These are phyloP conservation scores for Boletus patriciae DNA, from an alignment of 768 basidiomycete genomes.

Conservation along the genomic window DNA sequence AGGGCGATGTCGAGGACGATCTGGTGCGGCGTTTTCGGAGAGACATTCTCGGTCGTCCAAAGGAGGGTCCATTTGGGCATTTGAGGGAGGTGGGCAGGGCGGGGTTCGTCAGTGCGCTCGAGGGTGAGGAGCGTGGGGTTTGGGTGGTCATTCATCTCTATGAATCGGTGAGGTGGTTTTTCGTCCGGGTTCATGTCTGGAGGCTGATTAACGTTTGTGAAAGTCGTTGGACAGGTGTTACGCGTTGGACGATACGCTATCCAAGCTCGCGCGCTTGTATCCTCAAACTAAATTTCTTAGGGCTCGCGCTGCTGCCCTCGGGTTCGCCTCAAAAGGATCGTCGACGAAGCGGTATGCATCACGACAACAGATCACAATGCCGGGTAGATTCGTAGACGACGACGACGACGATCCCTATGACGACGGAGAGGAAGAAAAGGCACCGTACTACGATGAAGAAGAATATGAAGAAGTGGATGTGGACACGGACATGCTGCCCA, in stretches of 20 bases:
- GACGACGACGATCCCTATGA: conserved; percentile 48
- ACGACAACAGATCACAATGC: conserved; percentile 15
- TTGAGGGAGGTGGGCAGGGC: conserved; percentile 74
- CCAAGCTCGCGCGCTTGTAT: conserved; percentile 66
- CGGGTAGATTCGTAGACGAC: conserved; percentile 31
- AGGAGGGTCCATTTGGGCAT: conserved; percentile 69
- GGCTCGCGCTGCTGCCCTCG: conserved; percentile 70
- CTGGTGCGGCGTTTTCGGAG: conserved; percentile 21
- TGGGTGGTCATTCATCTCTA: conserved; percentile 90
- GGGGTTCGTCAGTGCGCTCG: conserved; percentile 74
- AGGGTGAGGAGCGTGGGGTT: conserved; percentile 62
- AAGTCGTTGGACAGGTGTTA: conserved; percentile 80
- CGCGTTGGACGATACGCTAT: conserved; percentile 62
- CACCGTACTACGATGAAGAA: conserved; percentile 38
- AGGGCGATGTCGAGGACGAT: conserved; percentile 28
- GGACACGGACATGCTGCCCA: conserved; percentile 78
- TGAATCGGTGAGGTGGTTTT: conserved; percentile 57
- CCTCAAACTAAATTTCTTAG: conserved; percentile 81
- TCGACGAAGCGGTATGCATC: conserved; percentile 18
- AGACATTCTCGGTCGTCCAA: conserved; percentile 49
- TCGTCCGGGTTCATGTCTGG: not conserved
- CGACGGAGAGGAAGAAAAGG: conserved; percentile 34
- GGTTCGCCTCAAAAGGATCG: conserved; percentile 53
- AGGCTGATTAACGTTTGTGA: conserved; percentile 4
- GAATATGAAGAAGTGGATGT: conserved; percentile 60